Conservation (phyloP, 805 yeast species). For the Jamesozyma rosinii region DNA sequence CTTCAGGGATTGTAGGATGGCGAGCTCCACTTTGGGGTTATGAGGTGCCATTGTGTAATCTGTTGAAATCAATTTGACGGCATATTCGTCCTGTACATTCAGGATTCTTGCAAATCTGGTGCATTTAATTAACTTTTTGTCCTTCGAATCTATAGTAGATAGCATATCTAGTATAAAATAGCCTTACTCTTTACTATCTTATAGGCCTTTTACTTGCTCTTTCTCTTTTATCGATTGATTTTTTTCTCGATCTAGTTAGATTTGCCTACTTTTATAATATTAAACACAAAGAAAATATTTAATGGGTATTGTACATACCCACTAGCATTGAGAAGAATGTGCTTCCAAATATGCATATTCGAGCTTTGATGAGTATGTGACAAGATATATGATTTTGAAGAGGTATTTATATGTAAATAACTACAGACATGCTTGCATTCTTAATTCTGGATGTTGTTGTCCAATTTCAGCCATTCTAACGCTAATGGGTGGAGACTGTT, state of each 20-base stretch:
- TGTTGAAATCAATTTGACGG: conserved; percentile 17
- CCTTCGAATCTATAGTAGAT: background rate
- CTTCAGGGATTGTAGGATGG: conserved; percentile 14
- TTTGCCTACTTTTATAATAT: background rate
- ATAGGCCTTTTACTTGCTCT: background rate
- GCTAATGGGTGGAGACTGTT: conserved; percentile 66
- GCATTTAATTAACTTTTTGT: conserved; percentile 9
- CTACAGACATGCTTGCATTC: background rate
- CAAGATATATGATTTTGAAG: background rate
- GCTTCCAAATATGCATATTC: no score
- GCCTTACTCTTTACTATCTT: background rate
- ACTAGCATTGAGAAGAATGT: no score
- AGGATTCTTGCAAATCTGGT: conserved; percentile 23
- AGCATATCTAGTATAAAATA: conserved; percentile 1
- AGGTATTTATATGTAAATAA: no score
- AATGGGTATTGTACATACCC: background rate
- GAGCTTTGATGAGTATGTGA: background rate
- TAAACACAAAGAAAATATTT: background rate
- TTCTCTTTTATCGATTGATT: background rate
- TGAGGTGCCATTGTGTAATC: conserved; percentile 25
- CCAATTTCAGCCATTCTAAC: conserved; percentile 46
- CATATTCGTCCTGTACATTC: conserved; percentile 8
- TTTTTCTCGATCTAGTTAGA: background rate
- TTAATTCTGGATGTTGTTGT: conserved; percentile 8
- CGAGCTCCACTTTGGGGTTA: conserved; percentile 20